Base-by-base conservation (phyloP, 805 yeast species). In the Barnettozyma siamensis region DNA sequence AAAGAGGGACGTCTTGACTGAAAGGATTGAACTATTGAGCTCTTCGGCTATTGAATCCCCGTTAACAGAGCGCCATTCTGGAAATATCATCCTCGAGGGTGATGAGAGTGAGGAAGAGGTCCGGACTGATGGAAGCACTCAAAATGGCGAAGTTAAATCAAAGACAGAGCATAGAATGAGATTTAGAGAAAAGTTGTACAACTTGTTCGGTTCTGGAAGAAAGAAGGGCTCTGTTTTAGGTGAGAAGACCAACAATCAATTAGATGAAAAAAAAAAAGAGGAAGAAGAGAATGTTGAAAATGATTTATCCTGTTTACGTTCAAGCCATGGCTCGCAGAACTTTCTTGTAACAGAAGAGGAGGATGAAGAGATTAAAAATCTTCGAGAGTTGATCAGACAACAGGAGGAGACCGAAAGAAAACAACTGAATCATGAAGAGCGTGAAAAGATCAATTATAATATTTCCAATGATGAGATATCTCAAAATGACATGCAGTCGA, bases 11-110 rank as follows among this genome's bases (percentile, higher is more conserved):
- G 31, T 20, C 12, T 33, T 32, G 11, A 9, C 17, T 20, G 42
- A 38, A 17, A 33, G 42, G 19, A 38, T 38, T 28, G 42, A 33
- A 30, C 17, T 38, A 9, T 28, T 38, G 29, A 38, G 37, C 16
- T 24, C 35, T 7, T 28, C 42, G 7, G 24, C 15, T 12, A 35
- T 7, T 19, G 33, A 17, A n/a, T 16, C n/a, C 27, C 10, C 7
- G 9, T 21, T 21, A 21, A 21, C 24, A n/a, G n/a, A n/a, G 24
- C 24, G 9, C 24, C 6, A 21, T 7, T 21, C 24, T 7, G 24
- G 24, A 12, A 23, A 17, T 4, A 9, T 19, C 12, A 18, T 9
- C 8, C 16, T 15, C 4, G 18, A n/a, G 4, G 16, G 5, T 11
- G 24, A 10, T 20, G 24, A n/a, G 9, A 19, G 11, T 9, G 29